Evolutionary conservation across 2,329 filamentous ascomycete genomes (phyloP), one percentile per base, ranked within the genome.

Genomic region (Claviceps maximensis): DNA sequence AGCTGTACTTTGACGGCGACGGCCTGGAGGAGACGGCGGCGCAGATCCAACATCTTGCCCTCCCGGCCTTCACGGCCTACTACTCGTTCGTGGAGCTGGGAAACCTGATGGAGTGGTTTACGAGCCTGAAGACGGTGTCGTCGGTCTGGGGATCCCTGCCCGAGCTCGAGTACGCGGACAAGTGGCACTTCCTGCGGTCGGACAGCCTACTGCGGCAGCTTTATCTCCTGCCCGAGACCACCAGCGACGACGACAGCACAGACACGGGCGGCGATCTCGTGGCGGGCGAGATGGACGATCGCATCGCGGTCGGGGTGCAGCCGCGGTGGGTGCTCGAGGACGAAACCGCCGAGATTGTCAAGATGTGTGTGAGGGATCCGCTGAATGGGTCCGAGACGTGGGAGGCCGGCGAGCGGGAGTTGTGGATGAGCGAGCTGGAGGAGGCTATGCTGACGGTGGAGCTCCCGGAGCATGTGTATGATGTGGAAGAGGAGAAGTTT

Each of bases 61-160:
- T 66, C 4, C 59, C 63, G 0, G 61, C 61, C 2, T 61, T 60
- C 27, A 61, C 58, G 19, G 59, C 58, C 4, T 64, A 64, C 53
- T 59, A 62, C 54, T 60, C 56, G 56, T 52, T 58, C 50, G 21
- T 9, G 8, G 54, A 46, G 31, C 44, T 66, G 4, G 51, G 47
- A 2, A 7, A 17, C 13, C 7, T 60, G 2, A 42, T 63, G 33
- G 44, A 47, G 4, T 42, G 25, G 13, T 50, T 62, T 51, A 52
- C 57, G 23, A 54, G 58, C 21, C 50, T 66, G 13, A 23, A 53
- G 42, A 49, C 49, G 8, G 42, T 66, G 19, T 59, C 55, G 17
- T 52, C 55, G 19, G 40, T 65, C 19, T 65, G 62, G 61, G 60
- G 58, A 21, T 15, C 53, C 19, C 47, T 60, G 23, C 63, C 60